Evolutionary conservation across 805 yeast species (phyloP).

Genomic region (Kodamaea hsintzibuensis): DNA sequence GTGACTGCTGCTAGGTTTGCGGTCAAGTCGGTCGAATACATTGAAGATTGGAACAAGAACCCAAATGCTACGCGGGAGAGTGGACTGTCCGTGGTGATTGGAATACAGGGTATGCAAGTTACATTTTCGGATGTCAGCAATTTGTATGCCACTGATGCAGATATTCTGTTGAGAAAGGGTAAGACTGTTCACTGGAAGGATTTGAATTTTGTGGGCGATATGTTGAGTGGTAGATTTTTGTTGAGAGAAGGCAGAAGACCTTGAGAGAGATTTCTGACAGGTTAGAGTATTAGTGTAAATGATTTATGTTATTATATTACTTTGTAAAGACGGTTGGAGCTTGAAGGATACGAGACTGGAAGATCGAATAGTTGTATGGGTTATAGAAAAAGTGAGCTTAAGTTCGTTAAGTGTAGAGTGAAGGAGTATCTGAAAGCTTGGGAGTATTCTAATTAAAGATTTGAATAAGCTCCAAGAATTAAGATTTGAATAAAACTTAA

Average conservation of each 20-base stretch:
- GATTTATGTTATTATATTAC: neutral
- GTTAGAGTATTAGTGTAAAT: neutral
- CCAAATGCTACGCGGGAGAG: neutral
- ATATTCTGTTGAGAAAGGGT: slow-evolving; percentile 65
- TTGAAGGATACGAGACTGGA: no score
- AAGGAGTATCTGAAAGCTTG: no score
- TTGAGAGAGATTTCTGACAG: neutral
- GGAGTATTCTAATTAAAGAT: no score
- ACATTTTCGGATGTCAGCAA: slow-evolving; percentile 55
- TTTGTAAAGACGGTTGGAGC: no score
- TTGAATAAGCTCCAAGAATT: no score
- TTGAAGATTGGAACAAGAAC: slow-evolving; percentile 44
- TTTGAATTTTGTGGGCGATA: slow-evolving; percentile 59
- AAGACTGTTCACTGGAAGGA: slow-evolving; percentile 67
- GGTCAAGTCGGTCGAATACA: slow-evolving; percentile 65
- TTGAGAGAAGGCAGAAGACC: slow-evolving; percentile 23
- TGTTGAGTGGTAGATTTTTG: slow-evolving; percentile 68
- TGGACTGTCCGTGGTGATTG: slow-evolving; percentile 56
- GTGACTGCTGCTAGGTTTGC: slow-evolving; percentile 73
- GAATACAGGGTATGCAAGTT: slow-evolving; percentile 67
- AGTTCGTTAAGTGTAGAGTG: no score
- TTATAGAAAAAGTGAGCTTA: no score
- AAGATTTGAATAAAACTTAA: no score
- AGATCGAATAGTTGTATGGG: no score
- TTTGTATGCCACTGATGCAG: slow-evolving; percentile 62